phyloP scores from a whole-genome alignment of 2,329 filamentous ascomycete species.

The Chrysosporium queenslandicum region DNA sequence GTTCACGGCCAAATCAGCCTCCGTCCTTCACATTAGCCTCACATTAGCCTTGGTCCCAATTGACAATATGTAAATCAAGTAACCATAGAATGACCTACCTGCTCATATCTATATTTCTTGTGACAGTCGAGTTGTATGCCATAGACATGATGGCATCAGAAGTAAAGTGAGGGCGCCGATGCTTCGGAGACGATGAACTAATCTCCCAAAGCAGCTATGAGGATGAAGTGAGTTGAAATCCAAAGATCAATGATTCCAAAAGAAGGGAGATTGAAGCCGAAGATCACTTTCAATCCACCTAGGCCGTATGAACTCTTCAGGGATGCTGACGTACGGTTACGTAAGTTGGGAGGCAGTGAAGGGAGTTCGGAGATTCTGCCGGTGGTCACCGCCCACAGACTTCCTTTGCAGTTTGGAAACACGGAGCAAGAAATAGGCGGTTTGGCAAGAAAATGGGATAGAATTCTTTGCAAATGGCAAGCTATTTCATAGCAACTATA shows the following conservation, averaged over 20 bases:
- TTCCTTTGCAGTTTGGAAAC: background rate
- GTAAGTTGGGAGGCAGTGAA: constrained; percentile 7
- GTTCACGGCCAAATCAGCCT: constrained; percentile 55
- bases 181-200: too few relatives aligned
- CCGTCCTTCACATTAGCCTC: constrained; percentile 35
- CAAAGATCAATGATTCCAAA: background rate
- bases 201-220: background rate
- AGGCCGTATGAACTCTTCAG: background rate
- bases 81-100: constrained; percentile 39
- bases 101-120: constrained; percentile 51
- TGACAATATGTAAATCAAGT: background rate
- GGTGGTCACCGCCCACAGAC: background rate
- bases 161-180: too few relatives aligned
- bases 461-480: too few relatives aligned
- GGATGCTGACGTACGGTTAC: constrained; percentile 8
- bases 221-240: background rate
- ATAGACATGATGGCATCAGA: constrained; percentile 14
- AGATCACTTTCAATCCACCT: background rate
- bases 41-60: constrained; percentile 7
- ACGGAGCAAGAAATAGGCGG: too few relatives aligned
- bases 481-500: too few relatives aligned
- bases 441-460: too few relatives aligned
- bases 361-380: constrained; percentile 2
- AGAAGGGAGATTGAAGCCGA: background rate
- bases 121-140: constrained; percentile 19